These are phyloP conservation scores for Penicillium nordicum DNA, from an alignment of 2,329 filamentous ascomycete species.

Conservation along the genomic window DNA sequence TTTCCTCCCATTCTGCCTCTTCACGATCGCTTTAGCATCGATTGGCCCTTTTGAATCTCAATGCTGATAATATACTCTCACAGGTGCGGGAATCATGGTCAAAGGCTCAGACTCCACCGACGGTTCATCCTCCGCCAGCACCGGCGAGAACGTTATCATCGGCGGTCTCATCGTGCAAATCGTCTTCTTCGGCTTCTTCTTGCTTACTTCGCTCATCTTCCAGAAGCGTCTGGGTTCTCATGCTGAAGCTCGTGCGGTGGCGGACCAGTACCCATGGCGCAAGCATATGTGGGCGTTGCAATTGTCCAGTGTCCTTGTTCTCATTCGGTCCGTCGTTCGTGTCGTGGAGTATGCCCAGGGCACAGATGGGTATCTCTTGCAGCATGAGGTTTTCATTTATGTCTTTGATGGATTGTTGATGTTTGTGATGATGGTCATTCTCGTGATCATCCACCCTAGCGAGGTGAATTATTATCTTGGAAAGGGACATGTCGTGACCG, in stretches of 20 bases:
- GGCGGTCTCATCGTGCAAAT: conserved; percentile 31
- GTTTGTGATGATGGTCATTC: conserved; percentile 24
- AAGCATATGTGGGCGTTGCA: conserved; percentile 34
- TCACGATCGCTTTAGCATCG: background rate
- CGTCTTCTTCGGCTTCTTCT: conserved; percentile 31
- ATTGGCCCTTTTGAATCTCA: background rate
- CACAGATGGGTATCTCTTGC: conserved; percentile 24
- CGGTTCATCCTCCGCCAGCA: background rate
- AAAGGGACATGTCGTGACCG: conserved; percentile 14
- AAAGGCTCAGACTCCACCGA: conserved; percentile 1
- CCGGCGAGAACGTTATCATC: conserved; percentile 27
- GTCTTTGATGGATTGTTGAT: conserved; percentile 32
- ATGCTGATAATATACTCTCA: background rate
- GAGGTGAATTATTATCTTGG: conserved; percentile 24
- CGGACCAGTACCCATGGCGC: conserved; percentile 32
- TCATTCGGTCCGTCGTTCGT: conserved; percentile 31
- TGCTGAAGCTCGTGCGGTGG: conserved; percentile 26
- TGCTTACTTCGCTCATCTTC: conserved; percentile 25
- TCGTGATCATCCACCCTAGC: conserved; percentile 25
- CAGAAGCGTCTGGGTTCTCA: conserved; percentile 25
- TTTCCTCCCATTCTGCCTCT: background rate
- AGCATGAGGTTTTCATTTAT: conserved; percentile 30
- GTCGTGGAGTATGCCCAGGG: conserved; percentile 31
- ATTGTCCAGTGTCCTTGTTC: conserved; percentile 23
- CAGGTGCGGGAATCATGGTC: conserved; percentile 23